These are phyloP conservation scores for Backusella macrospora DNA, from an alignment of 192 early-diverging fungal genomes.

Conservation along the genomic window DNA sequence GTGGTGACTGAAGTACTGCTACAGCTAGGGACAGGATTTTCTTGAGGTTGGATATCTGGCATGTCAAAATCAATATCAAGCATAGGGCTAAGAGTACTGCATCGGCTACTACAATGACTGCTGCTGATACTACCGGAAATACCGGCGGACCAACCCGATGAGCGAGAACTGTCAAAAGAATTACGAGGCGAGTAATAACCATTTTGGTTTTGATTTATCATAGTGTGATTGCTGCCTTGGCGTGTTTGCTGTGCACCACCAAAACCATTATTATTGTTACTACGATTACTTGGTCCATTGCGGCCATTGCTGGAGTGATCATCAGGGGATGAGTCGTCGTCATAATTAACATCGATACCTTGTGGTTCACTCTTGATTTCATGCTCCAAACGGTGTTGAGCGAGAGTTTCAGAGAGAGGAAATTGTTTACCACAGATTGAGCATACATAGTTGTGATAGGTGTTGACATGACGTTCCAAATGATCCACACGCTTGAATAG, in stretches of 20 bases:
- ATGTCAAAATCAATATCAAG: slow-evolving; percentile 25
- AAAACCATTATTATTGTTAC: background rate
- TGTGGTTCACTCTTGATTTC: background rate
- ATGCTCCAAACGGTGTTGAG: slow-evolving; percentile 19
- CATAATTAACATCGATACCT: background rate
- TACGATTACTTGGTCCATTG: background rate
- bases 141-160: slow-evolving; percentile 12
- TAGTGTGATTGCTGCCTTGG: background rate
- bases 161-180: slow-evolving; percentile 19
- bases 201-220: slow-evolving; percentile 11
- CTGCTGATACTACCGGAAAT: slow-evolving; percentile 18
- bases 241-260: slow-evolving; percentile 5
- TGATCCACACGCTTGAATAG: slow-evolving; percentile 13
- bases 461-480: slow-evolving; percentile 3
- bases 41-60: background rate
- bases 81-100: slow-evolving; percentile 26
- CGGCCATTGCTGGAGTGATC: slow-evolving; percentile 6
- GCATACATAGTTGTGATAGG: slow-evolving; percentile 13
- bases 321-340: slow-evolving; percentile 13
- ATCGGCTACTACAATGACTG: slow-evolving; percentile 18
- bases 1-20: background rate
- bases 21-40: background rate
- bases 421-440: slow-evolving; percentile 20
- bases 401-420: slow-evolving; percentile 16
- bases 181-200: slow-evolving; percentile 19